Conservation (phyloP, 2,329 filamentous ascomycete species). For the Eurotiales sp. region DNA sequence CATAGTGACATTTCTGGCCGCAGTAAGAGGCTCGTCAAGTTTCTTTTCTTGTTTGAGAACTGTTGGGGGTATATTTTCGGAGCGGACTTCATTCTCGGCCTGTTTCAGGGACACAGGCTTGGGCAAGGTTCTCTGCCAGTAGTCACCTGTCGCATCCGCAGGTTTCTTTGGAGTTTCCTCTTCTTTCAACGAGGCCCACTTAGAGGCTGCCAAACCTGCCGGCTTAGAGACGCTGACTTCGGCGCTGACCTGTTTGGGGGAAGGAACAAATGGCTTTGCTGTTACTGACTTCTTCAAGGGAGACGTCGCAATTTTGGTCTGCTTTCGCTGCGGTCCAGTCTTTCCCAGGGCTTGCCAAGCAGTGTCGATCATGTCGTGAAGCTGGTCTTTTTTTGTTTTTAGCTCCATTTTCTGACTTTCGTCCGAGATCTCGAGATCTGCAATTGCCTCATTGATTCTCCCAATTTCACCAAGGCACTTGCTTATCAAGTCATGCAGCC, state of each 20-base stretch:
- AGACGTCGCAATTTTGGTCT: background rate
- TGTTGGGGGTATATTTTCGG: background rate
- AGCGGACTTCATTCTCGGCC: background rate
- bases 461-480: too few relatives aligned
- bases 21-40: background rate
- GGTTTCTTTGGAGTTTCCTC: background rate
- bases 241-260: constrained; percentile 14
- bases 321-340: background rate
- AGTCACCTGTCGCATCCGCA: background rate
- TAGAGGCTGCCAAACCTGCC: background rate
- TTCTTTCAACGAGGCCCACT: background rate
- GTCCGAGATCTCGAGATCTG: too few relatives aligned
- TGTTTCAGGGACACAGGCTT: background rate
- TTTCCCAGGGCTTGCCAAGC: too few relatives aligned
- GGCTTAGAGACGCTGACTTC: background rate
- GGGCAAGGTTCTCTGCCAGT: constrained; percentile 12
- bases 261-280: constrained; percentile 15
- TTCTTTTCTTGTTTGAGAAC: background rate
- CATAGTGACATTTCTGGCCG: background rate
- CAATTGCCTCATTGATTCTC: constrained; percentile 17
- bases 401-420: too few relatives aligned
- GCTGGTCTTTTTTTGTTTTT: too few relatives aligned
- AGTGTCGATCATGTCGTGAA: too few relatives aligned
- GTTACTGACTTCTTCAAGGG: constrained; percentile 14
- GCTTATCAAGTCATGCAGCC: too few relatives aligned